Percentiles rank a stretch among this genome's conserved stretches.
These are phyloP conservation scores for Exsudoporus floridanus DNA, from an alignment of 1,284 basidiomycete species.

Conservation along the genomic window DNA sequence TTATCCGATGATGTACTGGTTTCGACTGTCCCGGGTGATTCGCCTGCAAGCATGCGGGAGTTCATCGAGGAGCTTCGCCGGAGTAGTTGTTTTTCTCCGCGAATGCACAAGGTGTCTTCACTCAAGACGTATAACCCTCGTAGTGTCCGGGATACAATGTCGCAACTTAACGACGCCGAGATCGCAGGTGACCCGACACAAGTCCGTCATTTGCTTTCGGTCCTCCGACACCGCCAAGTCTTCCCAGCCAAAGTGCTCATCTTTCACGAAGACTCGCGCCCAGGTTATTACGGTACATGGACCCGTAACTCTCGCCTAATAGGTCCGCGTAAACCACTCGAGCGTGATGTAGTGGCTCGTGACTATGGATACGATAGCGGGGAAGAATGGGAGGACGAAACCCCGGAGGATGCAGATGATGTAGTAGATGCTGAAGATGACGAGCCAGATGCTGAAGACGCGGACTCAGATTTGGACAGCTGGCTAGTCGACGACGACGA, in stretches of 20 bases:
- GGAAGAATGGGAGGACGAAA: conserved; percentile 83
- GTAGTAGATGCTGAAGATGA: conserved; percentile 69
- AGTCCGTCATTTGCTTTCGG: conserved; percentile 54
- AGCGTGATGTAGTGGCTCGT: conserved; percentile 62
- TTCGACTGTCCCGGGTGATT: neutral
- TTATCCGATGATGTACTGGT: neutral
- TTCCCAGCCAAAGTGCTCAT: conserved; percentile 73
- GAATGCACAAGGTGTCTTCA: conserved; percentile 14
- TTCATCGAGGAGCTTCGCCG: conserved; percentile 18
- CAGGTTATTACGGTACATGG: conserved; percentile 87
- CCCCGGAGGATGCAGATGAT: conserved; percentile 68
- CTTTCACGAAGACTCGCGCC: conserved; percentile 74
- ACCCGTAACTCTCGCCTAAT: conserved; percentile 70
- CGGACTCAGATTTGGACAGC: conserved; percentile 70
- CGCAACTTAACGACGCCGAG: conserved; percentile 72
- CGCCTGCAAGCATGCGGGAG: conserved; percentile 15
- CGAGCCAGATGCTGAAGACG: conserved; percentile 56
- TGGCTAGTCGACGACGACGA: conserved; percentile 81
- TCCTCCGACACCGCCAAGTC: conserved; percentile 56
- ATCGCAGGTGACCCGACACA: conserved; percentile 63
- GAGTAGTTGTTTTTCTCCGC: conserved; percentile 1
- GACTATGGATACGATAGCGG: conserved; percentile 87
- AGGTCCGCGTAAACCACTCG: conserved; percentile 73
- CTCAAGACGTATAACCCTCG: conserved; percentile 38
- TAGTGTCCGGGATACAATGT: conserved; percentile 57